A percentile compares a stretch with the other conserved stretches of the same genome.
Evolutionary conservation across 768 basidiomycete genomes (phyloP).

Genomic region (Agaricus blazei): DNA sequence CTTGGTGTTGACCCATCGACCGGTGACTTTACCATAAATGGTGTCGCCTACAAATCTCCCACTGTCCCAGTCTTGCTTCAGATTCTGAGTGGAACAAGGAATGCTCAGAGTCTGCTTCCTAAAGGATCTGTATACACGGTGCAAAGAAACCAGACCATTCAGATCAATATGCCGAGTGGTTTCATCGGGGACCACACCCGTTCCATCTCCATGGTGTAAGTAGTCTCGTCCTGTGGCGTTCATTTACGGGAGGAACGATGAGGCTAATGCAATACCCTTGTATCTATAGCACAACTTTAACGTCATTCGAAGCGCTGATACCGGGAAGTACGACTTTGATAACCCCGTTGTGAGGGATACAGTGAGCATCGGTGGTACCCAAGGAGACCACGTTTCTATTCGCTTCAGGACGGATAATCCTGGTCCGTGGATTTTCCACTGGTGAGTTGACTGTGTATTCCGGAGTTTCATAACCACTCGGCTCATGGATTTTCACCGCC

Average conservation of each 20-base stretch:
- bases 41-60: neutral
- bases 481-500: neutral
- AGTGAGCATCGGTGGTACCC: conserved; percentile 23
- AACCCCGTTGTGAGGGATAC: conserved; percentile 36
- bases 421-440: conserved; percentile 49
- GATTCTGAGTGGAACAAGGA: conserved; percentile 47
- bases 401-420: conserved; percentile 48
- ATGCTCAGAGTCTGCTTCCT: conserved; percentile 46
- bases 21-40: conserved; percentile 4
- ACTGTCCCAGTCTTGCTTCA: conserved; percentile 49
- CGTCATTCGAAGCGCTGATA: conserved; percentile 36
- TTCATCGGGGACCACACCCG: conserved; percentile 35
- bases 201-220: conserved; percentile 34
- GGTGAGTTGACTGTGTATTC: conserved; percentile 20
- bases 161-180: conserved; percentile 27
- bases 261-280: neutral
- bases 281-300: conserved; percentile 35
- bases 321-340: conserved; percentile 31
- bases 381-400: conserved; percentile 36
- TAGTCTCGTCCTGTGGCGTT: neutral
- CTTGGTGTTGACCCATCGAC: conserved; percentile 17
- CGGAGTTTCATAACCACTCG: neutral
- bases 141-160: conserved; percentile 35
- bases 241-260: neutral
- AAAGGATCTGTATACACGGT: conserved; percentile 41